Evolutionary conservation across 2,329 filamentous ascomycete species (phyloP).

Genomic region (Hypomyces rosellus): DNA sequence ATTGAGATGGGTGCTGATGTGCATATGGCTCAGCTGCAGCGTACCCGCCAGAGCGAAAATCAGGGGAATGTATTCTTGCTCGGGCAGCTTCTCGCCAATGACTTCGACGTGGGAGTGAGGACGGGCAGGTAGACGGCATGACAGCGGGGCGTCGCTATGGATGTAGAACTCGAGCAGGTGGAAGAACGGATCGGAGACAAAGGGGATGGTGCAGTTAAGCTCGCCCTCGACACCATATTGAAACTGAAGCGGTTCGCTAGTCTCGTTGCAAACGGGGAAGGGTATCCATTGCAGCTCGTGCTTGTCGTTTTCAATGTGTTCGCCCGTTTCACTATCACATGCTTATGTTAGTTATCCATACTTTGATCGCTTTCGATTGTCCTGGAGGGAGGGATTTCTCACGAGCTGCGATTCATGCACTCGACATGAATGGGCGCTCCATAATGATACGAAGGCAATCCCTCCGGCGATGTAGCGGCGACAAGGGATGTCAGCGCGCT

Average conservation of each 20-base stretch:
- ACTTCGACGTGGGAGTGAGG: slow-evolving; percentile 54
- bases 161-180: slow-evolving; percentile 95
- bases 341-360: background rate
- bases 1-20: slow-evolving; percentile 85
- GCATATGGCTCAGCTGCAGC: slow-evolving; percentile 80
- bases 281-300: slow-evolving; percentile 88
- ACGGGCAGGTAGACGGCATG: slow-evolving; percentile 80
- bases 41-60: slow-evolving; percentile 87
- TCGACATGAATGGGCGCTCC: slow-evolving; percentile 62
- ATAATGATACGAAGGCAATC: slow-evolving; percentile 57
- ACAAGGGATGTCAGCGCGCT: slow-evolving; percentile 22
- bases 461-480: slow-evolving; percentile 31
- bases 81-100: slow-evolving; percentile 43
- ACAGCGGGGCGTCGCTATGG: slow-evolving; percentile 88
- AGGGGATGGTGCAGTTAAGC: slow-evolving; percentile 74
- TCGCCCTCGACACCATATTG: slow-evolving; percentile 78
- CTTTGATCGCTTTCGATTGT: background rate
- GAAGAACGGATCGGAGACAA: slow-evolving; percentile 74
- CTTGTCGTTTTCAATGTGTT: slow-evolving; percentile 75
- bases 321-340: slow-evolving; percentile 68
- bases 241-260: slow-evolving; percentile 72
- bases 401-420: slow-evolving; percentile 70
- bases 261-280: slow-evolving; percentile 88
- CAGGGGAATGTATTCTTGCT: slow-evolving; percentile 68
- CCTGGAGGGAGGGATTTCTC: slow-evolving; percentile 26